phyloP scores from a whole-genome alignment of 805 yeast species.

The Nakazawaea pomicola region DNA sequence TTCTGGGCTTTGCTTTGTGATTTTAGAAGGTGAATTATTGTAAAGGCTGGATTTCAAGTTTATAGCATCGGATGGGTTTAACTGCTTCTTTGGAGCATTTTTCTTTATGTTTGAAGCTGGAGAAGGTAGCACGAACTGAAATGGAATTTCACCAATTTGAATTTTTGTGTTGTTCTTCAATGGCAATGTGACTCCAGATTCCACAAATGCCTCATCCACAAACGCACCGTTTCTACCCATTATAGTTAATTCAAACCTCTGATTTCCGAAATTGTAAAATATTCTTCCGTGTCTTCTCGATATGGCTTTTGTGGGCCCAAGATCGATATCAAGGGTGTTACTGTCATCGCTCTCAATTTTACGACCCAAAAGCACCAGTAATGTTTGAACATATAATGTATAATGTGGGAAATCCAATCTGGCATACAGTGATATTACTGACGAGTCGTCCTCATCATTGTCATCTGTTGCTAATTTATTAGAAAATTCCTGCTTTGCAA shows the following conservation, averaged over 20 bases:
- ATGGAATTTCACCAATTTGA: constrained; percentile 90
- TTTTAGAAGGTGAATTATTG: constrained; percentile 13
- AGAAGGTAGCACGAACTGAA: constrained; percentile 80
- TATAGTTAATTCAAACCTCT: constrained; percentile 85
- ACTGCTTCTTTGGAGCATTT: constrained; percentile 26
- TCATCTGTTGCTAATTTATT: constrained; percentile 1
- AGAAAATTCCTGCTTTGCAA: constrained; percentile 13
- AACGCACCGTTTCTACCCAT: constrained; percentile 96
- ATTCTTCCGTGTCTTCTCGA: constrained; percentile 94
- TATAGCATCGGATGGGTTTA: constrained; percentile 60
- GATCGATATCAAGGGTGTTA: constrained; percentile 78
- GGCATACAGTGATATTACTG: constrained; percentile 55
- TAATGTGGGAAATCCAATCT: constrained; percentile 86
- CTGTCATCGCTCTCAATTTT: constrained; percentile 66
- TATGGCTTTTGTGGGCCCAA: constrained; percentile 89
- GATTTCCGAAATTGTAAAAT: constrained; percentile 94
- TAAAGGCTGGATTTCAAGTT: constrained; percentile 49
- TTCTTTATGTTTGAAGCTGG: constrained; percentile 37
- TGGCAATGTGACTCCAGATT: constrained; percentile 88
- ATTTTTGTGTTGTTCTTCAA: constrained; percentile 74
- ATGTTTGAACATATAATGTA: constrained; percentile 93
- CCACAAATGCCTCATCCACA: constrained; percentile 86
- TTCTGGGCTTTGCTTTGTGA: background rate
- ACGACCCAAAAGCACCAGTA: constrained; percentile 92
- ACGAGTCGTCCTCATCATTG: constrained; percentile 14